Evolutionary conservation across 176 grass and related monocot species (phyloP).

Genomic region (Triticum aestivum): DNA sequence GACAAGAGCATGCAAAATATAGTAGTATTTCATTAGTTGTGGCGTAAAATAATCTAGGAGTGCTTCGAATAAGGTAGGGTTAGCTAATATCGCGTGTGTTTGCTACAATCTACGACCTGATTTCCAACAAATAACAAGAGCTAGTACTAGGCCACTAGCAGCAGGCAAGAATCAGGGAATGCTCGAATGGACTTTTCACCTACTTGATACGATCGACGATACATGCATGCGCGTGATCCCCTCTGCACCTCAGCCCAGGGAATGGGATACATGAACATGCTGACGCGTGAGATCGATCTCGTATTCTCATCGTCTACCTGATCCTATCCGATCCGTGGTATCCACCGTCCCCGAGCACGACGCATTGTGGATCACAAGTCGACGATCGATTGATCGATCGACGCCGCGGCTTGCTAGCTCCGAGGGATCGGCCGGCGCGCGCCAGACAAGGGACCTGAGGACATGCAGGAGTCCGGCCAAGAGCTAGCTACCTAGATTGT

Average conservation of each 20-base stretch:
- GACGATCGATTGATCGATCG: not conserved
- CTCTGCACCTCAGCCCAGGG: not conserved
- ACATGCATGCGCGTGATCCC: not conserved
- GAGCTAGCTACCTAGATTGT: too few relatives aligned
- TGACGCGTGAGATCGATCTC: not conserved
- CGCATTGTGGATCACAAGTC: constrained; percentile 43
- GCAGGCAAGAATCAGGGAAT: not conserved
- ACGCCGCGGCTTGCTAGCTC: not conserved
- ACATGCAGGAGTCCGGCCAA: too few relatives aligned
- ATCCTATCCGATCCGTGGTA: constrained; percentile 7
- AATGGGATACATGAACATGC: not conserved
- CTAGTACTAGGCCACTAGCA: not conserved
- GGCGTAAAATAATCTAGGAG: not conserved
- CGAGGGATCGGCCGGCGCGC: too few relatives aligned
- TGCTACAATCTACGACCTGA: not conserved
- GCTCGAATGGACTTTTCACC: constrained; percentile 8
- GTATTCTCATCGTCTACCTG: not conserved
- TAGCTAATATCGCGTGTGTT: not conserved
- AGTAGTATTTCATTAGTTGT: not conserved
- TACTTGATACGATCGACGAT: not conserved
- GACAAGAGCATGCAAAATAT: too few relatives aligned
- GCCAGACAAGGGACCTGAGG: too few relatives aligned
- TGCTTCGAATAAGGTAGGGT: not conserved
- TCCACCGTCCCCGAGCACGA: not conserved
- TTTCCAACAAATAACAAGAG: not conserved